phyloP scores from a whole-genome alignment of 352 stramenopile genomes.

The Phytophthora citricola region DNA sequence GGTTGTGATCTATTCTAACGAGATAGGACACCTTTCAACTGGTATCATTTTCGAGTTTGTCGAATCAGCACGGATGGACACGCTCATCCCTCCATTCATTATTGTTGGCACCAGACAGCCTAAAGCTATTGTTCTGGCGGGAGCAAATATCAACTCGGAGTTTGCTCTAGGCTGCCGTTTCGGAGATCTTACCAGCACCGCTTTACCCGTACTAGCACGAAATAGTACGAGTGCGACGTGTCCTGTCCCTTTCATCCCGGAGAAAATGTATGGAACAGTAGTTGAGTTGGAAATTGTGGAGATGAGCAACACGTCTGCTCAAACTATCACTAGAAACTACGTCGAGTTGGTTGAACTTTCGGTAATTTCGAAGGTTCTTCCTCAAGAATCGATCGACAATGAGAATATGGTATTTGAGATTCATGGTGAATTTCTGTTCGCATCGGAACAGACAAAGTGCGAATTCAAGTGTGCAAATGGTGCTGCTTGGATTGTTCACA shows the following conservation, averaged over 20 bases:
- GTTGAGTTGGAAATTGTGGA: constrained; percentile 33
- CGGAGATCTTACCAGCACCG: constrained; percentile 24
- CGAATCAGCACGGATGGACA: constrained; percentile 13
- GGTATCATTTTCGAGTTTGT: constrained; percentile 35
- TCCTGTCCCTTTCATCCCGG: constrained; percentile 29
- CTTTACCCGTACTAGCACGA: constrained; percentile 1
- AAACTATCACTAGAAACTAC: constrained; percentile 6
- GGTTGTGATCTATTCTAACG: constrained; percentile 23
- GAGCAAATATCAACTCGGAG: constrained; percentile 30
- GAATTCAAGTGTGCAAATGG: constrained; percentile 28
- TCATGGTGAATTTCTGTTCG: constrained; percentile 38
- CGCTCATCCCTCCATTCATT: constrained; percentile 37
- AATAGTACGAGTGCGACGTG: constrained; percentile 37
- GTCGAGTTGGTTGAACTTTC: constrained; percentile 37
- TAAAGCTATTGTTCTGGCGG: constrained; percentile 29
- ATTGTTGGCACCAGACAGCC: constrained; percentile 29
- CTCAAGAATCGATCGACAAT: constrained; percentile 10
- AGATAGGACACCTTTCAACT: constrained; percentile 18
- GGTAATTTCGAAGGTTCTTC: constrained; percentile 28
- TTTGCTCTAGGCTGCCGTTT: constrained; percentile 26
- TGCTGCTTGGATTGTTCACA: constrained; percentile 1
- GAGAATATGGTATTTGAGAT: constrained; percentile 33
- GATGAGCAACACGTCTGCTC: background rate
- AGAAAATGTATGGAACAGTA: constrained; percentile 23
- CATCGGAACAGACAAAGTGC: constrained; percentile 28